Base-by-base conservation (phyloP, 495 filamentous ascomycete species). In the Trichocladium antarcticum region DNA sequence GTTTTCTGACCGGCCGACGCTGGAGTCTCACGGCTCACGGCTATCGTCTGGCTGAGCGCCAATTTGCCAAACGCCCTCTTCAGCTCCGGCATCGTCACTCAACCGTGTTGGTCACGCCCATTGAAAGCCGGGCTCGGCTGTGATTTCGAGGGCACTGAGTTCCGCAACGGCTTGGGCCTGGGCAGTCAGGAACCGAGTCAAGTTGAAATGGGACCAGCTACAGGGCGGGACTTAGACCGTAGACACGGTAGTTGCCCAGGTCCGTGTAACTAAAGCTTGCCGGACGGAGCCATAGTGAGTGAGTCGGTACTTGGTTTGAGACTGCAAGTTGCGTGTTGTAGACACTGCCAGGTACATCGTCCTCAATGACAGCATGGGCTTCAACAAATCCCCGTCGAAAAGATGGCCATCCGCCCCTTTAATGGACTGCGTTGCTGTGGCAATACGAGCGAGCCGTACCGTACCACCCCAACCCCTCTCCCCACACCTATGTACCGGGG, bases 151-250 rank as follows among this genome's bases (percentile, higher is more conserved):
- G 53, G 66, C 68, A 55, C 77, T 80, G 47, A 79, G 21, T 47
- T 71, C 74, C 34, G 75, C 78, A 11, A 68, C 63, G 12, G 74
- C 74, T 53, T 70, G 67, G 58, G 62, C 64, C 74, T 80, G 55
- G 19, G 3, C 14, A 42, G 39, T 45, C 31, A 14, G 45, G n/a
- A n/a, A 1, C 5, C 6, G 31, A 22, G 20, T 10, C 20, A 16
- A 36, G 37, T 10, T 31, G n/a, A 12, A 37, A 15, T 20, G 20
- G 32, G 37, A 22, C 22, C 16, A 28, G 17, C 10, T n/a, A n/a
- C n/a, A n/a, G 8, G 20, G 34, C 21, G 37, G 12, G 39, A 37
- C 61, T 44, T 68, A 78, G 75, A 61, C 76, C 71, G 37, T 61
- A 48, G 35, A 73, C 70, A 57, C 76, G 73, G 43, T 62, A 65